Evolutionary conservation across 108 stramenopile species (phyloP).

Genomic region (Stephanodiscus triporus): DNA sequence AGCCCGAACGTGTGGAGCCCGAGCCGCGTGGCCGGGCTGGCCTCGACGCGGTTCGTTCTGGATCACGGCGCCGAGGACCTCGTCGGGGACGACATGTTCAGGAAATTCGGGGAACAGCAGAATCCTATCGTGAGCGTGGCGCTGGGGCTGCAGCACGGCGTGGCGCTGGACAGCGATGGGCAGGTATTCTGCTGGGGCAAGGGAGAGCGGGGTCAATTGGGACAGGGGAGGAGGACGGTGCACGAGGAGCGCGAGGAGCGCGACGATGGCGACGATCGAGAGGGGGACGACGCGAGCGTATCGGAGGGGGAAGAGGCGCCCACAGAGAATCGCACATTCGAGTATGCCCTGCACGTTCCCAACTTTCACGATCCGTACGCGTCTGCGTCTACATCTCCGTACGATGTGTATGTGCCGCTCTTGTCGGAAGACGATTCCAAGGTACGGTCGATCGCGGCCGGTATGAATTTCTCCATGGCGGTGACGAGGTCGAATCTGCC

Average conservation of each 20-base stretch:
- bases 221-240: slow-evolving; percentile 62
- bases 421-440: slow-evolving; percentile 39
- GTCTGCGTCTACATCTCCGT: slow-evolving; percentile 13
- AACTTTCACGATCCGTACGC: slow-evolving; percentile 53
- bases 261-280: slow-evolving; percentile 10
- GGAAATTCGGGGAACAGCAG: slow-evolving; percentile 51
- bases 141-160: slow-evolving; percentile 89
- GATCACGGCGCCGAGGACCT: slow-evolving; percentile 19
- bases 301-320: slow-evolving; percentile 17
- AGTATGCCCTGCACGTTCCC: slow-evolving; percentile 40
- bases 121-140: slow-evolving; percentile 71
- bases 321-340: slow-evolving; percentile 46
- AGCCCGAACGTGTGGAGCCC: slow-evolving; percentile 81
- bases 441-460: slow-evolving; percentile 58
- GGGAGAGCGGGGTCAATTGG: slow-evolving; percentile 85
- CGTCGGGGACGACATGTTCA: slow-evolving; percentile 36
- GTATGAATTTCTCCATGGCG: slow-evolving; percentile 76
- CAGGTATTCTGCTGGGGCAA: slow-evolving; percentile 89
- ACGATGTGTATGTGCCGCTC: slow-evolving; percentile 36
- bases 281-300: slow-evolving; percentile 31
- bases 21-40: slow-evolving; percentile 54
- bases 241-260: slow-evolving; percentile 59
- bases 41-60: slow-evolving; percentile 33
- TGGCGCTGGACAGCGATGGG: slow-evolving; percentile 75
- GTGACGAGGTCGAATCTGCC: slow-evolving; percentile 69